Base-by-base conservation (phyloP, 345 rosid species). In the Corchorus capsularis region DNA sequence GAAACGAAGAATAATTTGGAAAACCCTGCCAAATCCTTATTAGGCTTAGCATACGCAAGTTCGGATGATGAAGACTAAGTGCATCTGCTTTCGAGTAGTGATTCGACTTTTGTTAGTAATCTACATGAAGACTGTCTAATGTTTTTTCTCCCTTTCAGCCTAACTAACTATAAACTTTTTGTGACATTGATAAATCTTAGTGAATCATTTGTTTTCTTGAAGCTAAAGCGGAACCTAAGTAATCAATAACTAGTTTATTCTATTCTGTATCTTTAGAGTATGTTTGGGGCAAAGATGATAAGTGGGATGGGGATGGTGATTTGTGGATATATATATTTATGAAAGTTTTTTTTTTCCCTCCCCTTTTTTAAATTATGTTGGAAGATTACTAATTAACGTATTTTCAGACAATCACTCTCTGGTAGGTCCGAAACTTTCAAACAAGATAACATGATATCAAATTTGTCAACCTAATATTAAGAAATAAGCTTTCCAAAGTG, bases 11-110 rank as follows among this genome's bases (percentile, higher is more conserved):
- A 50, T 6, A 74, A 84, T 69, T 81, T 53, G 46, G 86, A 85
- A 78, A 85, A 85, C 52, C 78, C 89, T 62, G 83, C 83, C 22
- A 88, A 85, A 85, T 84, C 91, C 81, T 82, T 95, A 81, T 78
- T 93, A 75, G 99, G 98, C 46, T 81, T 94, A 83, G 87, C 93
- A 6, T 95, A 95, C 81, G 94, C 87, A 20, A 90, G 93, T 86
- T 94, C 98, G 75, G 98, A 94, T 79, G 97, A 93, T 13, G 90
- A 87, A 11, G 87, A 85, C 13, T 81, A 77, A 75, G 27, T 34
- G 20, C n/a, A 41, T 41, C 22, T 53, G 39, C 68, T 2, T 73
- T 46, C 8, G 46, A 1, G 1, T 63, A 61, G 3, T 14, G 1
- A 12, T 19, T 19, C 54, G 20, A 45, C 22, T 34, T 4, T 34